Conservation (phyloP, 192 early-diverging fungal species). For the Backusella morwellensis region DNA sequence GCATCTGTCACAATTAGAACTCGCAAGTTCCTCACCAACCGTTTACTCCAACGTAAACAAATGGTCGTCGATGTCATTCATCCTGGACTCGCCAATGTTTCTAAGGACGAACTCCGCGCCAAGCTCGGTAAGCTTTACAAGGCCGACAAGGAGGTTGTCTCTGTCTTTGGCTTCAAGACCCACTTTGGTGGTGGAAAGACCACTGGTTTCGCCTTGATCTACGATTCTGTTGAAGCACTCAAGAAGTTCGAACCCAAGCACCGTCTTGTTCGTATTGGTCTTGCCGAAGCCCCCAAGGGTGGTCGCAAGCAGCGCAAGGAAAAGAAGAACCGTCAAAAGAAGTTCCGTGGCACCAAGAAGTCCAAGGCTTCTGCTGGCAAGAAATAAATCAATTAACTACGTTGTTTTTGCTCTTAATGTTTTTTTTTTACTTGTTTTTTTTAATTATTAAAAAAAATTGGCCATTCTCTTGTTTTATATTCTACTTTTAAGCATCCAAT, state of each 20-base stretch:
- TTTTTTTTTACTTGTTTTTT: background rate
- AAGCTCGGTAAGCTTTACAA: conserved; percentile 97
- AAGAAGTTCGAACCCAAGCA: conserved; percentile 99
- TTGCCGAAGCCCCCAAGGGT: conserved; percentile 66
- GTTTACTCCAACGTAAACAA: conserved; percentile 95
- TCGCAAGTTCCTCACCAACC: conserved; percentile 99
- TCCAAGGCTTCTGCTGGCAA: conserved; percentile 63
- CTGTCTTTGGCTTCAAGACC: conserved; percentile 95
- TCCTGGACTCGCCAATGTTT: conserved; percentile 89
- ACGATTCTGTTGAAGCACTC: conserved; percentile 88
- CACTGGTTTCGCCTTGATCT: conserved; percentile 95
- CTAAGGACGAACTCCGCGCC: conserved; percentile 90
- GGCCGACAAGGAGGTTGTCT: conserved; percentile 82
- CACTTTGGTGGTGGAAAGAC: conserved; percentile 96
- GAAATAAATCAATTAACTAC: conserved; percentile 47
- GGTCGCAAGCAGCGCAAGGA: conserved; percentile 99
- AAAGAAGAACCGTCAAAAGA: conserved; percentile 98
- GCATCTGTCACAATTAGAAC: conserved; percentile 92
- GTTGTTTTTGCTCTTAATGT: background rate
- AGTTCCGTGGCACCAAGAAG: conserved; percentile 97
- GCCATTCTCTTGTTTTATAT: too few species aligned
- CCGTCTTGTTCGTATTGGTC: conserved; percentile 77
- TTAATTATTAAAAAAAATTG: too few species aligned
- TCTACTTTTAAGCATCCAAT: too few species aligned
- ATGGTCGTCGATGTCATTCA: conserved; percentile 97